phyloP scores from a whole-genome alignment of 306 rosid genomes.

The Castanea sativa region DNA sequence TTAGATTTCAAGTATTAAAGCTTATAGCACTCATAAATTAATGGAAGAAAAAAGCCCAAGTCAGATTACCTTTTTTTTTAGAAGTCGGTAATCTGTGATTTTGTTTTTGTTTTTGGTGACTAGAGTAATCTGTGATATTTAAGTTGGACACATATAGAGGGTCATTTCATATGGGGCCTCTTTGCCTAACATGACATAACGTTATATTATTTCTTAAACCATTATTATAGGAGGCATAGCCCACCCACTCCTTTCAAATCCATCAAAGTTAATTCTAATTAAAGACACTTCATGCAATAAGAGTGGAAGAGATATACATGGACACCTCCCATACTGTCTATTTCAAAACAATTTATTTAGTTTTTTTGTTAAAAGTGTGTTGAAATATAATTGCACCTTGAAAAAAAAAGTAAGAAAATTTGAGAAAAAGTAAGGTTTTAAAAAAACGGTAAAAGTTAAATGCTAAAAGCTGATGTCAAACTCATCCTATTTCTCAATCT shows the following conservation, averaged over 20 bases:
- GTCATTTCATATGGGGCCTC: slow-evolving; percentile 24
- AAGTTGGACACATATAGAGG: neutral
- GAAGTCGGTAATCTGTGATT: too few species aligned
- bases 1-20: neutral
- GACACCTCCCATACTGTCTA: neutral
- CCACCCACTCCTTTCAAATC: slow-evolving; percentile 8
- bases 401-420: too few species aligned
- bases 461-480: too few species aligned
- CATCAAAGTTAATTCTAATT: neutral
- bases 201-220: slow-evolving; percentile 1
- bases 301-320: neutral
- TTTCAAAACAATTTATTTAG: too few species aligned
- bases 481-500: too few species aligned
- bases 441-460: too few species aligned
- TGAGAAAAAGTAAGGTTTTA: too few species aligned
- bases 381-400: too few species aligned
- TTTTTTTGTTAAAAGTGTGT: too few species aligned
- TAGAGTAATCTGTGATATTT: neutral
- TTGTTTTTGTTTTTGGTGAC: neutral
- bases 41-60: neutral
- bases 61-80: neutral
- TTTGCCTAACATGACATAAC: slow-evolving; percentile 14
- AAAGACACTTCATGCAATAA: neutral
- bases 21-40: neutral
- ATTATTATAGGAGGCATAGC: neutral